These are phyloP conservation scores for Cutaneotrichosporon mucoides DNA, from an alignment of 1,284 basidiomycete species.

Conservation along the genomic window DNA sequence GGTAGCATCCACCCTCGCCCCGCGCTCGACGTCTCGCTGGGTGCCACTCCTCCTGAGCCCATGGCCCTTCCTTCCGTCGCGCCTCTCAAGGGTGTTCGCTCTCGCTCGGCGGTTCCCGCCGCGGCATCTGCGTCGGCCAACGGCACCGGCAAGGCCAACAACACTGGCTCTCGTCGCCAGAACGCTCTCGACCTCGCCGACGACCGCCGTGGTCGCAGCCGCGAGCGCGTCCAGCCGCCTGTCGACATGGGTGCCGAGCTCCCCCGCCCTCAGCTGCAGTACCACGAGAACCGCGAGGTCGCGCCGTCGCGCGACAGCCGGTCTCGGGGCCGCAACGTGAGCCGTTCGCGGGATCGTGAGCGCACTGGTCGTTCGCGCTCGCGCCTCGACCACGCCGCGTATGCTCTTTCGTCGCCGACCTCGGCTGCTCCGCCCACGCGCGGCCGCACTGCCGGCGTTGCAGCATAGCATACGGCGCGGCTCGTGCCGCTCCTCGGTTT, in stretches of 20 bases:
- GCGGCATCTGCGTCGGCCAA: no score
- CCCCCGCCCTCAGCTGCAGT: conserved; percentile 17
- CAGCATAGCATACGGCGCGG: neutral
- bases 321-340: conserved; percentile 16
- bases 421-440: neutral
- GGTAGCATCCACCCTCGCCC: conserved; percentile 16
- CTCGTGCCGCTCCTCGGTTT: neutral
- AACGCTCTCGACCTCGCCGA: neutral
- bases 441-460: conserved; percentile 1
- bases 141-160: no score
- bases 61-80: conserved; percentile 12
- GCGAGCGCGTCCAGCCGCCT: conserved; percentile 29
- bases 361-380: conserved; percentile 3
- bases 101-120: conserved; percentile 5
- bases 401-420: no score
- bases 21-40: conserved; percentile 6
- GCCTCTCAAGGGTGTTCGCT: neutral
- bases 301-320: conserved; percentile 29
- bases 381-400: neutral
- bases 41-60: conserved; percentile 2
- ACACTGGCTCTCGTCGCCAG: no score
- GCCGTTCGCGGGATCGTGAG: conserved; percentile 3
- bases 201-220: conserved; percentile 30
- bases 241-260: conserved; percentile 16
- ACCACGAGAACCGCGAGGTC: conserved; percentile 40